Conservation (phyloP, 805 yeast species). For the Candida dajiaensis region DNA sequence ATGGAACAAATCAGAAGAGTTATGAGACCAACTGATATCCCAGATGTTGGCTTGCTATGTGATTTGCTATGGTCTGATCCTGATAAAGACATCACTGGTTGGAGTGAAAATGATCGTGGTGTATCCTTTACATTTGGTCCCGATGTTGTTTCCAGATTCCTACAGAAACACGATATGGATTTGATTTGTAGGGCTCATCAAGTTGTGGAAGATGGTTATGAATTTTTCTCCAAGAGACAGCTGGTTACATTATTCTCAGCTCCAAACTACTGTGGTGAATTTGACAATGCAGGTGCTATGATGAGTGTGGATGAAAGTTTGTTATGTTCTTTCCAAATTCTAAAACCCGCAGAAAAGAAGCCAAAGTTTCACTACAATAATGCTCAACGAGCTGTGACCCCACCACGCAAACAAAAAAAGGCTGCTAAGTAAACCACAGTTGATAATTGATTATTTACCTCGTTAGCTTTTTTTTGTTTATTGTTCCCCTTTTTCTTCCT, state of each 20-base stretch:
- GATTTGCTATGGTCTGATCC: conserved; percentile 98
- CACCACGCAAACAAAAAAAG: conserved; percentile 55
- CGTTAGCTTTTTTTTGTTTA: background rate
- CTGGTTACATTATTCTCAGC: conserved; percentile 93
- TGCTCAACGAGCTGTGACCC: conserved; percentile 46
- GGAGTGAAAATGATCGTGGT: conserved; percentile 99
- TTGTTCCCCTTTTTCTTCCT: background rate
- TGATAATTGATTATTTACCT: background rate
- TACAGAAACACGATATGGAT: conserved; percentile 97
- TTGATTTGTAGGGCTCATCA: conserved; percentile 98
- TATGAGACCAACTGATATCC: conserved; percentile 99
- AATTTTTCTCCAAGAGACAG: conserved; percentile 93
- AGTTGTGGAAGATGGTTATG: conserved; percentile 98
- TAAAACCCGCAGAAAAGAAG: conserved; percentile 97
- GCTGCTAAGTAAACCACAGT: conserved; percentile 32
- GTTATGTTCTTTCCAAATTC: conserved; percentile 91
- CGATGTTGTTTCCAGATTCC: conserved; percentile 91
- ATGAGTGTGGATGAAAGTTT: conserved; percentile 97
- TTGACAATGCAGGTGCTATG: conserved; percentile 99
- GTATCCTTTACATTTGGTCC: conserved; percentile 99
- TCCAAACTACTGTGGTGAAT: conserved; percentile 98
- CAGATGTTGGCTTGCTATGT: conserved; percentile 94
- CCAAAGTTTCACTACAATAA: conserved; percentile 49
- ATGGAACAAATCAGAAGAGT: conserved; percentile 99
- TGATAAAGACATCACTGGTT: conserved; percentile 95